Percentiles rank a stretch among this genome's conserved stretches.
Conservation (phyloP, 2,329 filamentous ascomycete genomes). For the Claviceps humidiphila region DNA sequence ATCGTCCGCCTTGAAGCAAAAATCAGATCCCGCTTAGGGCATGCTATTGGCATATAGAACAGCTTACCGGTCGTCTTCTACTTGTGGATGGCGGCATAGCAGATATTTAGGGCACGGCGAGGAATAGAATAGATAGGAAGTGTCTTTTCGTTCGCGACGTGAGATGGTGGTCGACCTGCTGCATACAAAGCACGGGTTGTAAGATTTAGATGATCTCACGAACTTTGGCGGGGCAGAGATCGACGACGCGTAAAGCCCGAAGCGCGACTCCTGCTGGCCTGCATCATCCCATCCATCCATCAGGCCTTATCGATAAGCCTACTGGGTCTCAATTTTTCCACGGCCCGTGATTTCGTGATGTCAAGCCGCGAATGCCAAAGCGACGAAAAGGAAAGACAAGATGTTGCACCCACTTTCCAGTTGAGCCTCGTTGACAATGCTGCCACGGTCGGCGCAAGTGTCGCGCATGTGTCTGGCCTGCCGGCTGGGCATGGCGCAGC, state of each 20-base stretch:
- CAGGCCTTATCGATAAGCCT: constrained; percentile 6
- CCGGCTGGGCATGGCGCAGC: constrained; percentile 16
- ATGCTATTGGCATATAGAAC: background rate
- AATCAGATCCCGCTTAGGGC: background rate
- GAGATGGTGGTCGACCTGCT: background rate
- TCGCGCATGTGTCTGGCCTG: constrained; percentile 23
- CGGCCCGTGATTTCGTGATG: background rate
- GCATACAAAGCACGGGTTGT: too few relatives aligned
- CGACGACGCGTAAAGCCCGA: background rate
- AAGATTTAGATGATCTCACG: background rate
- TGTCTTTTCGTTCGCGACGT: background rate
- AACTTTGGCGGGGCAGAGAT: background rate
- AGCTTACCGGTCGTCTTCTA: constrained; percentile 19
- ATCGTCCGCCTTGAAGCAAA: constrained; percentile 12
- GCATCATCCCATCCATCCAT: background rate
- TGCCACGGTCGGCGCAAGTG: constrained; percentile 19
- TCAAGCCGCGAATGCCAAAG: background rate
- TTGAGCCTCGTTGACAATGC: constrained; percentile 15
- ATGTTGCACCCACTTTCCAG: background rate
- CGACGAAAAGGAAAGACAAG: background rate
- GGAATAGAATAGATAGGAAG: background rate
- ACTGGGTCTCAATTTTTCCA: background rate
- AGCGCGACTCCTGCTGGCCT: background rate
- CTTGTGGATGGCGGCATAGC: constrained; percentile 21
- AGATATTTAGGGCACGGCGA: background rate